phyloP scores from a whole-genome alignment of 1,139 yeast genomes.

The Debaryomycetaceae sp. region DNA sequence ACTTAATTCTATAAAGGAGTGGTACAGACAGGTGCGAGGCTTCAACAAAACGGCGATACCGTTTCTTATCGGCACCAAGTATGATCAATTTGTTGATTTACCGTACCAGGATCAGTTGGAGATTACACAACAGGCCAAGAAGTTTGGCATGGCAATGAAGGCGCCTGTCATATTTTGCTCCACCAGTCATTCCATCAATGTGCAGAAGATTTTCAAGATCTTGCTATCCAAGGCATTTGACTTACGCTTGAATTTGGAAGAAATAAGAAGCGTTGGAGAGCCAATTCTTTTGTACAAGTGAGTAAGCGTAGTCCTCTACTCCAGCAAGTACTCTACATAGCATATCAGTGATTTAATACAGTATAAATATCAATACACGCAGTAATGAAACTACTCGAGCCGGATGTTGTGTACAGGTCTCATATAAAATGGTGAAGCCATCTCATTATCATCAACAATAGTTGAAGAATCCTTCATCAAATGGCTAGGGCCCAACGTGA shows the following conservation, averaged over 20 bases:
- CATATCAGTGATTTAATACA: slow-evolving; percentile 3
- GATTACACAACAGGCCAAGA: slow-evolving; percentile 79
- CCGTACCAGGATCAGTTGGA: slow-evolving; percentile 81
- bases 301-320: background rate
- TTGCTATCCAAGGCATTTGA: slow-evolving; percentile 92
- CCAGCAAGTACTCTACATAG: background rate
- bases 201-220: slow-evolving; percentile 90
- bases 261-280: slow-evolving; percentile 79
- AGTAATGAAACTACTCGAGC: background rate
- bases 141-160: slow-evolving; percentile 88
- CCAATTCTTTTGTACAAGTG: slow-evolving; percentile 74
- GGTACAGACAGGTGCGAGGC: slow-evolving; percentile 94
- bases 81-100: slow-evolving; percentile 80
- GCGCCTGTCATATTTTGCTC: slow-evolving; percentile 90
- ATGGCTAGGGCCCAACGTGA: slow-evolving; percentile 24
- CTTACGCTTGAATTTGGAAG: slow-evolving; percentile 78
- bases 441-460: too few relatives aligned
- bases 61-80: slow-evolving; percentile 89
- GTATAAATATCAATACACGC: background rate
- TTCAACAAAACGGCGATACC: slow-evolving; percentile 92
- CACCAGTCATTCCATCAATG: slow-evolving; percentile 88
- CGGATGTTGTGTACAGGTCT: background rate
- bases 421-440: background rate
- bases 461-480: background rate
- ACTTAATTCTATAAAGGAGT: slow-evolving; percentile 81